Base-by-base conservation (phyloP, 208 protist species). In the Leishmania arabica region DNA sequence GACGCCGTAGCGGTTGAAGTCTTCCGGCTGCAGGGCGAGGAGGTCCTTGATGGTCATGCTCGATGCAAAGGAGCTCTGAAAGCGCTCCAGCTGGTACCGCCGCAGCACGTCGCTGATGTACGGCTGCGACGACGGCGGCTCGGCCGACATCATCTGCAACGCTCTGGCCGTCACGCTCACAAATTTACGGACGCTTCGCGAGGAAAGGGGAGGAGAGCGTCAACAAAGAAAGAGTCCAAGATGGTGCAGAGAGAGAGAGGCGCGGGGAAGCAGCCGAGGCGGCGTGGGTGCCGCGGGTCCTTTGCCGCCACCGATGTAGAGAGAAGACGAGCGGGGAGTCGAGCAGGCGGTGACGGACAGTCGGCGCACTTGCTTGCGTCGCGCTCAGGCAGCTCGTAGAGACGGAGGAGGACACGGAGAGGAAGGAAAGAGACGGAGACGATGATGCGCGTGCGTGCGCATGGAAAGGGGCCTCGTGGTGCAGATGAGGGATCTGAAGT, bases 1-100 rank as follows among this genome's bases (percentile, higher is more conserved):
- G 21, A 91, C 84, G 68, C 88, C 88, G 49, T 88, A 87, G 45
- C 49, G 45, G 9, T 66, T 78, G 53, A 89, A 89, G 31, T 85
- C 79, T n/a, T 85, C 82, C 3, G 88, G 83, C 77, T 79, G 73
- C 2, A 91, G 77, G 5, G 53, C 74, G 21, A 81, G 56, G 37
- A 91, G 84, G 27, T 77, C 85, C 72, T 81, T 71, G 24, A 82
- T 15, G 1, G 85, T 86, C 77, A 91, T 80, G 72, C 47, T 82
- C 2, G 76, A 65, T 37, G 76, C 68, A 62, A 87, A 84, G 45
- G 79, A 75, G 0, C 24, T 68, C 21, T 69, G 82, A 34, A 85
- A 85, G 51, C 74, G 72, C 8, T 85, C 77, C 34, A 85, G 82
- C 71, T 85, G 82, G 49, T 85, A 78, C 13, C 82, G 82, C 40